Evolutionary conservation across 257 asterid genomes (phyloP), one percentile per base, ranked within the genome.

Genomic region (Leptodermis oblonga): DNA sequence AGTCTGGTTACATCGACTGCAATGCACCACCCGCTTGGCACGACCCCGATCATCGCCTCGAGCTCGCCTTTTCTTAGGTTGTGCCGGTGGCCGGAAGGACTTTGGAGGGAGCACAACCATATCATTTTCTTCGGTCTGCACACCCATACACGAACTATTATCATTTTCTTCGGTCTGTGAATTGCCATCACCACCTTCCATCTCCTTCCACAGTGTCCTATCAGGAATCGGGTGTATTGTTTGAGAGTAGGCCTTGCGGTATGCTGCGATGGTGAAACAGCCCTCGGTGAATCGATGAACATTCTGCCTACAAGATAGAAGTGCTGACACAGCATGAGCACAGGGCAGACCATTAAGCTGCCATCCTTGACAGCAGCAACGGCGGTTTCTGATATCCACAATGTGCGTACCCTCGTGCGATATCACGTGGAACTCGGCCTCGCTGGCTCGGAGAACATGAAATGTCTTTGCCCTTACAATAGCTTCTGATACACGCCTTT

Each of bases 1-100:
- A 1, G 92, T 80, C 81, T 87, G 92, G 69, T 86, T 81, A 73
- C 96, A 90, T 22, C 95, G 85, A 83, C 96, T 86, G 76, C 95
- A 87, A 64, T 75, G 92, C 77, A 85, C 95, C 10, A 82, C 86
- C 53, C 95, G 73, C 73, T 85, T 89, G 17, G 70, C 70, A 71
- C 43, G 82, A 13, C 78, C 72, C 8, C 76, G 68, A 26, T 84
- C 90, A 43, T 78, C 90, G 1, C 48, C 52, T 12, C 78, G 78
- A 4, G 79, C 71, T 37, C 92, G 73, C 78, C 79, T 86, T 67
- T 86, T 87, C 78, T 88, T 79, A 0, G 85, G 83, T 46, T 72
- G 86, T 6, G 78, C 87, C 0, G 85, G 83, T 2, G 85, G 82
- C 65, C 81, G 77, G 43, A 87, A 71, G 0, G 84, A 78, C 72